Evolutionary conservation across 495 filamentous ascomycete genomes (phyloP).

Genomic region (Aspergillus bertholletiae): DNA sequence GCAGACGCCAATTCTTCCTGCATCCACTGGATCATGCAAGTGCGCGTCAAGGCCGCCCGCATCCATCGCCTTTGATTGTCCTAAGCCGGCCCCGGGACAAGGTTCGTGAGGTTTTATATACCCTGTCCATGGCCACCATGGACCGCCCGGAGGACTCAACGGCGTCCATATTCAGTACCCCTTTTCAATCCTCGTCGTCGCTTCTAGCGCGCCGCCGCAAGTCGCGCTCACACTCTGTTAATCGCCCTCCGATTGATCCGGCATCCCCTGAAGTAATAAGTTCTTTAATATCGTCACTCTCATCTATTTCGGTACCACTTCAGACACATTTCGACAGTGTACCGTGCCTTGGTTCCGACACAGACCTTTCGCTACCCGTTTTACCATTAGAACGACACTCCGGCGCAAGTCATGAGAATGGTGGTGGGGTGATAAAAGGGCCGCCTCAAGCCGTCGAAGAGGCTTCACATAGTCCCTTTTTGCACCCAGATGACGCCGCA

Average conservation of each 20-base stretch:
- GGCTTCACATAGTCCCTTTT: slow-evolving; percentile 33
- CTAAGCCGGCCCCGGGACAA: slow-evolving; percentile 7
- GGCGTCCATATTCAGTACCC: slow-evolving; percentile 24
- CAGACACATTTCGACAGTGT: slow-evolving; percentile 69
- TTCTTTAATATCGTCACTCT: slow-evolving; percentile 87
- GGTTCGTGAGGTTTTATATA: slow-evolving; percentile 8
- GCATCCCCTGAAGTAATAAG: slow-evolving; percentile 92
- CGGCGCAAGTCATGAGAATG: slow-evolving; percentile 33
- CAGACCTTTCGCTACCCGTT: slow-evolving; percentile 42
- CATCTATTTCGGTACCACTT: slow-evolving; percentile 74
- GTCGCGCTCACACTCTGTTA: slow-evolving; percentile 30
- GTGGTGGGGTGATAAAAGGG: slow-evolving; percentile 72
- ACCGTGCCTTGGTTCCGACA: slow-evolving; percentile 46
- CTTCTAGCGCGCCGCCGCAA: slow-evolving; percentile 35
- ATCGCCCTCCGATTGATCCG: slow-evolving; percentile 38
- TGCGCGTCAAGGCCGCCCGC: slow-evolving; percentile 15
- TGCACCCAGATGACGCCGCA: slow-evolving; percentile 74
- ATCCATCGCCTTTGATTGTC: slow-evolving; percentile 22
- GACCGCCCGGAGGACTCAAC: slow-evolving; percentile 26
- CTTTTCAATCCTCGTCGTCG: slow-evolving; percentile 27
- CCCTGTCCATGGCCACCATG: slow-evolving; percentile 33
- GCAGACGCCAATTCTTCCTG: slow-evolving; percentile 12
- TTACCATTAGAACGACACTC: slow-evolving; percentile 33
- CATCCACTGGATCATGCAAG: slow-evolving; percentile 25
- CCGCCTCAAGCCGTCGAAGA: slow-evolving; percentile 44